phyloP scores from a whole-genome alignment of 805 yeast species.

The Candida pseudoglaebosa region DNA sequence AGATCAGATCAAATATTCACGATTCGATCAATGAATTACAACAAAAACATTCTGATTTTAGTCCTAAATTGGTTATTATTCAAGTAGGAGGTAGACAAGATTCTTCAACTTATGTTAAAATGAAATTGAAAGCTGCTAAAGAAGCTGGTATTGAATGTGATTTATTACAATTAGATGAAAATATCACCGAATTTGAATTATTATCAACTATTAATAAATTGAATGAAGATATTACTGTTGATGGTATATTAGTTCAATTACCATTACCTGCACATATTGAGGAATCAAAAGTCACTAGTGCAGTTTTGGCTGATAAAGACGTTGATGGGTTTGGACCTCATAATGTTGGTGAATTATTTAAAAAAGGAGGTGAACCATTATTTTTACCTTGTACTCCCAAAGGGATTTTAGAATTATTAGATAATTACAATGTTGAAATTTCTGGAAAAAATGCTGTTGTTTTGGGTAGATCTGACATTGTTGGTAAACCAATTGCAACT shows the following conservation, averaged over 20 bases:
- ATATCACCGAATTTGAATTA: slow-evolving; percentile 55
- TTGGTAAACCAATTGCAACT: slow-evolving; percentile 89
- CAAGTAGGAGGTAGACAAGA: slow-evolving; percentile 92
- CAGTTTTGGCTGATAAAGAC: slow-evolving; percentile 80
- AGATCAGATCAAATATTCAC: slow-evolving; percentile 35
- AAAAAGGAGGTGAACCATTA: slow-evolving; percentile 76
- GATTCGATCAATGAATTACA: slow-evolving; percentile 40
- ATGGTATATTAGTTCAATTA: slow-evolving; percentile 86
- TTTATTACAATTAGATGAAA: slow-evolving; percentile 60
- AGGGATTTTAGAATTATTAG: slow-evolving; percentile 80
- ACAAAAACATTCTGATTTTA: slow-evolving; percentile 47
- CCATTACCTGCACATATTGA: slow-evolving; percentile 81
- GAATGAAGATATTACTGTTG: slow-evolving; percentile 71
- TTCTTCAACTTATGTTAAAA: slow-evolving; percentile 84
- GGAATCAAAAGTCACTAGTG: slow-evolving; percentile 74
- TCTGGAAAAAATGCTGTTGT: slow-evolving; percentile 88
- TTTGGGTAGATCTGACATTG: slow-evolving; percentile 92
- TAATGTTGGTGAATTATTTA: slow-evolving; percentile 87
- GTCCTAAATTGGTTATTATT: slow-evolving; percentile 73
- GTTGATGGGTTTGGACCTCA: slow-evolving; percentile 92
- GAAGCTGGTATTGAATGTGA: slow-evolving; percentile 75
- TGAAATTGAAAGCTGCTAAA: slow-evolving; percentile 86
- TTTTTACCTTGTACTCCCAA: slow-evolving; percentile 95
- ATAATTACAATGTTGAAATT: slow-evolving; percentile 61
- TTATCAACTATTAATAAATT: slow-evolving; percentile 56